Percentiles rank a stretch among this genome's conserved stretches.
These are phyloP conservation scores for Tilletia indica DNA, from an alignment of 1,284 basidiomycete genomes.

Conservation along the genomic window DNA sequence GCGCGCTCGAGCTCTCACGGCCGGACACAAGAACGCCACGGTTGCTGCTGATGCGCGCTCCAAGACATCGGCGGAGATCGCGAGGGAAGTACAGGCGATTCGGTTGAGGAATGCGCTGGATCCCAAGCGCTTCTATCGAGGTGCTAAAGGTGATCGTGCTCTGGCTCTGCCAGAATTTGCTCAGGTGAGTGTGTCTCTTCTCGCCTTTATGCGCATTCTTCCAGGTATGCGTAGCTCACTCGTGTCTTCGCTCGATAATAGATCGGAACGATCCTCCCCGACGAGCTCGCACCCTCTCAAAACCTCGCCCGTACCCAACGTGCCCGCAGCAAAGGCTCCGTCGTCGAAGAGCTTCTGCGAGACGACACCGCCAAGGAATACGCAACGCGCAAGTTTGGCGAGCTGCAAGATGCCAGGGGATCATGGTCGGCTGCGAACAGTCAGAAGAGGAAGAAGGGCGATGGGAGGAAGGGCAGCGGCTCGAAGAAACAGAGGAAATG, in stretches of 20 bases:
- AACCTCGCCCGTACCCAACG: slow-evolving; percentile 11
- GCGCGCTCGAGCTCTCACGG: slow-evolving; percentile 4
- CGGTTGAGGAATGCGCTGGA: slow-evolving; percentile 87
- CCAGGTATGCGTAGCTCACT: background rate
- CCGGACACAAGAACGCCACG: slow-evolving; percentile 2
- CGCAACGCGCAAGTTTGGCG: slow-evolving; percentile 3
- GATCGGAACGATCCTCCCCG: slow-evolving; percentile 4
- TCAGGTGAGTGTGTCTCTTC: slow-evolving; percentile 60
- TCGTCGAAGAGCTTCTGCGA: slow-evolving; percentile 10
- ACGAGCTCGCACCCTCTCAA: background rate
- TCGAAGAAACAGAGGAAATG: background rate
- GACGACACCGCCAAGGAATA: slow-evolving; percentile 9
- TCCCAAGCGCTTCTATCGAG: slow-evolving; percentile 88
- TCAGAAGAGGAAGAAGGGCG: slow-evolving; percentile 5
- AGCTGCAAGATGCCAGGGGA: background rate
- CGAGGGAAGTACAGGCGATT: slow-evolving; percentile 88
- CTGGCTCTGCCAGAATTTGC: slow-evolving; percentile 64
- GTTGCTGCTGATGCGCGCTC: slow-evolving; percentile 37
- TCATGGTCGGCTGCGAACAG: background rate
- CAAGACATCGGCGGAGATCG: slow-evolving; percentile 62
- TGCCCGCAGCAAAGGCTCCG: background rate
- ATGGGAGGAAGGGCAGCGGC: background rate
- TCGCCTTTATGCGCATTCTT: background rate
- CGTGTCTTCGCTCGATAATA: background rate
- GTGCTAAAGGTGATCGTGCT: slow-evolving; percentile 65